phyloP scores from a whole-genome alignment of 2,329 filamentous ascomycete genomes.

The Trichoderma koningii region DNA sequence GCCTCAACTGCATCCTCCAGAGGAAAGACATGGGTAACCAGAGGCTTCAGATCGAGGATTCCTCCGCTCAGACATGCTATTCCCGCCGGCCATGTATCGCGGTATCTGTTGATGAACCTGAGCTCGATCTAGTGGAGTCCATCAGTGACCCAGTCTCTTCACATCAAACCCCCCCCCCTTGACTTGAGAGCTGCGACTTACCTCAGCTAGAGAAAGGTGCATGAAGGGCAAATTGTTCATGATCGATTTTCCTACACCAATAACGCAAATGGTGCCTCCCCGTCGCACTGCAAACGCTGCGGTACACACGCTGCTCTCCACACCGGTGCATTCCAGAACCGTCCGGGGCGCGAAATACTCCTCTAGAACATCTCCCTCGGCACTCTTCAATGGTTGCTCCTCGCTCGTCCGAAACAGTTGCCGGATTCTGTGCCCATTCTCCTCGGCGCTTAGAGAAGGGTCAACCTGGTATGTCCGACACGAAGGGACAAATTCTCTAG shows the following conservation, averaged over 20 bases:
- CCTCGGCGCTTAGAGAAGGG: neutral
- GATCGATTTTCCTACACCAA: constrained; percentile 17
- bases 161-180: no score
- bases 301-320: constrained; percentile 16
- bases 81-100: constrained; percentile 18
- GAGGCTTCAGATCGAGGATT: constrained; percentile 13
- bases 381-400: neutral
- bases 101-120: constrained; percentile 17
- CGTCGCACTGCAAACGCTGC: constrained; percentile 16
- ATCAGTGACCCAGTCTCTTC: neutral
- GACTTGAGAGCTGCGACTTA: neutral
- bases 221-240: constrained; percentile 21
- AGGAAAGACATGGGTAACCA: constrained; percentile 11
- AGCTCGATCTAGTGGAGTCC: neutral
- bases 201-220: constrained; percentile 20
- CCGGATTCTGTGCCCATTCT: constrained; percentile 7
- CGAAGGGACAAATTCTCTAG: constrained; percentile 4
- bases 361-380: neutral
- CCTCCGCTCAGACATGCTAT: constrained; percentile 16
- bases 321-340: constrained; percentile 7
- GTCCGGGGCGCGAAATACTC: constrained; percentile 15
- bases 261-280: constrained; percentile 13
- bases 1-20: constrained; percentile 8
- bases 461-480: constrained; percentile 18
- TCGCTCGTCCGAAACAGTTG: neutral